These are phyloP conservation scores for Gleditsia sinensis DNA, from an alignment of 306 rosid genomes.

Conservation along the genomic window DNA sequence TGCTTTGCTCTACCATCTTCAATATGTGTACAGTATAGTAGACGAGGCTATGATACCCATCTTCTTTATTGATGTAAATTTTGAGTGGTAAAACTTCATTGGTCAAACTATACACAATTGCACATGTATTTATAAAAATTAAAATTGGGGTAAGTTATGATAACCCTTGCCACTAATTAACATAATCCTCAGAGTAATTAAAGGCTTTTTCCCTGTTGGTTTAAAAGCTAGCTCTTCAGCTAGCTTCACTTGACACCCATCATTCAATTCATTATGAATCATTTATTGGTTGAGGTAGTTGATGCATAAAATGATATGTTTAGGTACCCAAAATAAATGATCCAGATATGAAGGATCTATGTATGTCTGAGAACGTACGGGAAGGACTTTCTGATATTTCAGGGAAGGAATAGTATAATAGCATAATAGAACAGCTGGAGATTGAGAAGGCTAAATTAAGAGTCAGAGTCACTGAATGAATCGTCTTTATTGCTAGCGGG, in stretches of 20 bases:
- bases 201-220: slow-evolving; percentile 11
- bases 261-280: slow-evolving; percentile 7
- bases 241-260: slow-evolving; percentile 7
- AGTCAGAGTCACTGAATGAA: slow-evolving; percentile 43
- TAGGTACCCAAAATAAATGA: not conserved
- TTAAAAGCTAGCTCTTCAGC: slow-evolving; percentile 13
- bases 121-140: not conserved
- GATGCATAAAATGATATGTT: not conserved
- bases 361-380: not conserved
- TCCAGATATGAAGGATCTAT: not conserved
- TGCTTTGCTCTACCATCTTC: slow-evolving; percentile 18
- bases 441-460: slow-evolving; percentile 37
- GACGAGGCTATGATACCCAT: too few species aligned
- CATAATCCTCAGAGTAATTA: not conserved
- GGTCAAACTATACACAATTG: not conserved
- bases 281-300: slow-evolving; percentile 1
- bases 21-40: slow-evolving; percentile 1
- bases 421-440: slow-evolving; percentile 29
- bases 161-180: not conserved
- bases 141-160: not conserved
- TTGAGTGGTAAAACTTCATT: not conserved
- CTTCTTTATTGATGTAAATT: not conserved
- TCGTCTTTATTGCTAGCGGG: slow-evolving; percentile 49
- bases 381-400: slow-evolving; percentile 29
- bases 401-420: slow-evolving; percentile 1